These are phyloP conservation scores for Conticribra guillardii DNA, from an alignment of 108 stramenopile species.

Conservation along the genomic window DNA sequence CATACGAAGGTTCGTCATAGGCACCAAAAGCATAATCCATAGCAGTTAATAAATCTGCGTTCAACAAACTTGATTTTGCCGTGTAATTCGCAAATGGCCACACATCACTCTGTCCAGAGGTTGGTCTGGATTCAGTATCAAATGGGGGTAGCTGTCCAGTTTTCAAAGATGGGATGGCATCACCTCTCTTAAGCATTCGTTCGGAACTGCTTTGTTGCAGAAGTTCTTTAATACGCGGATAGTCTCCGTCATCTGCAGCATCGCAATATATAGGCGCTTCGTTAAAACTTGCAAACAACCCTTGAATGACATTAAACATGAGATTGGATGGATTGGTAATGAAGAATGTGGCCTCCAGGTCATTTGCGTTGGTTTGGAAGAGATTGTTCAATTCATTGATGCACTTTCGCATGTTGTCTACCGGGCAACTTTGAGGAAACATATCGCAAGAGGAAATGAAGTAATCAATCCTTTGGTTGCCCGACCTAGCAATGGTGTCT, in stretches of 20 bases:
- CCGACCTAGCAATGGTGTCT: not conserved
- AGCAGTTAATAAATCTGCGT: constrained; percentile 1
- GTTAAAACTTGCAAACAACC: not conserved
- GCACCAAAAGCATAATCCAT: constrained; percentile 15
- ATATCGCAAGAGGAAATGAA: constrained; percentile 11
- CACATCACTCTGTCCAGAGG: not conserved
- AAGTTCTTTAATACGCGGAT: not conserved
- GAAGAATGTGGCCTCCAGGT: not conserved
- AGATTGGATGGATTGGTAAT: not conserved
- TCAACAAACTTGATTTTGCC: not conserved
- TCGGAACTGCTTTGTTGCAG: not conserved
- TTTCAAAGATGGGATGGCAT: not conserved
- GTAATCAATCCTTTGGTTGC: constrained; percentile 4
- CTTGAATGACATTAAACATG: not conserved
- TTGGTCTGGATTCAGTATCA: constrained; percentile 6
- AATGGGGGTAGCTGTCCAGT: not conserved
- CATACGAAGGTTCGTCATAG: constrained; percentile 13
- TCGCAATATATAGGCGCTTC: not conserved
- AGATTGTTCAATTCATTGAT: not conserved
- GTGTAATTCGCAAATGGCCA: constrained; percentile 12
- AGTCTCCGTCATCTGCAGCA: constrained; percentile 7
- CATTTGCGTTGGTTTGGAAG: not conserved
- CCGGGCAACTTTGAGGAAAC: constrained; percentile 2
- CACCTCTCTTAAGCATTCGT: not conserved
- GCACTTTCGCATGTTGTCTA: constrained; percentile 4